A percentile compares a stretch with the other conserved stretches of the same genome.
Evolutionary conservation across 306 rosid species (phyloP).

Genomic region (Cajanus cajan): DNA sequence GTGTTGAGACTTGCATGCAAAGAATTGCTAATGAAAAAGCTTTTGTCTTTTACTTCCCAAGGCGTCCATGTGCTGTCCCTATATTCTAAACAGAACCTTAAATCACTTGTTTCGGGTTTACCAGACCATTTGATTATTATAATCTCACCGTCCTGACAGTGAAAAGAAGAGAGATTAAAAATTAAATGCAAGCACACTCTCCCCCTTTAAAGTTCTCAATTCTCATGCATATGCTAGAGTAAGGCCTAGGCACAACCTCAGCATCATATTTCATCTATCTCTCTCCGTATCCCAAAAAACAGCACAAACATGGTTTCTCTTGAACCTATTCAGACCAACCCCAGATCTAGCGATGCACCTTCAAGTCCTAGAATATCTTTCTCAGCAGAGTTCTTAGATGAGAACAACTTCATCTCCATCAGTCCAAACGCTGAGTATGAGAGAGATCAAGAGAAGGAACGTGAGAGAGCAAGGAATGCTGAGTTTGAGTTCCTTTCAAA

Average conservation of each 20-base stretch:
- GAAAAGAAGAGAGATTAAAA: conserved; percentile 42
- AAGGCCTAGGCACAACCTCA: conserved; percentile 8
- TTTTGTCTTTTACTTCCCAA: conserved; percentile 68
- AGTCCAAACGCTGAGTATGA: conserved; percentile 57
- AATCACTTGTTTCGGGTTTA: conserved; percentile 69
- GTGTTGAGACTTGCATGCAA: conserved; percentile 43
- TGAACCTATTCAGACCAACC: conserved; percentile 48
- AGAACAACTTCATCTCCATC: conserved; percentile 82
- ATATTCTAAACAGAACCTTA: conserved; percentile 62
- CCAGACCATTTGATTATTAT: conserved; percentile 69
- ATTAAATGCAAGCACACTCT: conserved; percentile 26
- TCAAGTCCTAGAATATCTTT: conserved; percentile 91
- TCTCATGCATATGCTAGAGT: conserved; percentile 47
- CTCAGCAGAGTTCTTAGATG: conserved; percentile 89
- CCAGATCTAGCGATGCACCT: conserved; percentile 51
- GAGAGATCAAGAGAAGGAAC: conserved; percentile 37
- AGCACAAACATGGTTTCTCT: conserved; percentile 52
- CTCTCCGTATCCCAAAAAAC: conserved; percentile 28
- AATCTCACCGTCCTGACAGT: conserved; percentile 60
- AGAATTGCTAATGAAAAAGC: conserved; percentile 35
- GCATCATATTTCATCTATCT: background rate
- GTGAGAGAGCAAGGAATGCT: conserved; percentile 49
- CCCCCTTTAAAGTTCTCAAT: conserved; percentile 50
- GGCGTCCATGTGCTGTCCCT: conserved; percentile 84
- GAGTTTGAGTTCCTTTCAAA: conserved; percentile 91